These are phyloP conservation scores for Phytophthora constricta DNA, from an alignment of 352 stramenopile genomes.

Conservation along the genomic window DNA sequence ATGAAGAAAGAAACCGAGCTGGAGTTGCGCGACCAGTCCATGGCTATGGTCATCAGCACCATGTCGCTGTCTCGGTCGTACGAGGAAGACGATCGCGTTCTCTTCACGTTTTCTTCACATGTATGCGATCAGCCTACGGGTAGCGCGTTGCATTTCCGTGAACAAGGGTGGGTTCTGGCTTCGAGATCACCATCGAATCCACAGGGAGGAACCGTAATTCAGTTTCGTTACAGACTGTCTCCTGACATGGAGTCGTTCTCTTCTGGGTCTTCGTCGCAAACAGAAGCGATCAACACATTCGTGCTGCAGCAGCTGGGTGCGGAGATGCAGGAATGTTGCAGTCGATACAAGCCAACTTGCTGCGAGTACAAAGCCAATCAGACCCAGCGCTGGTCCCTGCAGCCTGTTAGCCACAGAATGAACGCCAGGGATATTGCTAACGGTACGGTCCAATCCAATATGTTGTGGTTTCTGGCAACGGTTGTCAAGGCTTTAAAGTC, in stretches of 20 bases:
- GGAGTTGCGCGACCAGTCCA: slow-evolving; percentile 22
- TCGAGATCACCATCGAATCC: slow-evolving; percentile 5
- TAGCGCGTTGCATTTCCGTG: slow-evolving; percentile 15
- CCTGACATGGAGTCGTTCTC: slow-evolving; percentile 13
- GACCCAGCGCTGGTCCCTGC: slow-evolving; percentile 5
- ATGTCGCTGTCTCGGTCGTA: slow-evolving; percentile 22
- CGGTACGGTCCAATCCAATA: too few species aligned
- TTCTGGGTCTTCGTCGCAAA: neutral
- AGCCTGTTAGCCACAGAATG: neutral
- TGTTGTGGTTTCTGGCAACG: too few species aligned
- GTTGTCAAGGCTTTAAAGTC: too few species aligned
- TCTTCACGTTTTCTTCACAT: slow-evolving; percentile 19
- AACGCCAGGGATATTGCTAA: neutral
- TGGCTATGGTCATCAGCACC: slow-evolving; percentile 9
- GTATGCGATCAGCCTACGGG: slow-evolving; percentile 19
- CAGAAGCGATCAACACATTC: slow-evolving; percentile 16
- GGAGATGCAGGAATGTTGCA: slow-evolving; percentile 17
- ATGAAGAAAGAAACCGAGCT: slow-evolving; percentile 27
- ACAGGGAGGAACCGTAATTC: slow-evolving; percentile 11
- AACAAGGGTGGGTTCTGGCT: slow-evolving; percentile 23
- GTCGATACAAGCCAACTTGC: slow-evolving; percentile 8
- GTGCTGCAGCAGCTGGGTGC: slow-evolving; percentile 21
- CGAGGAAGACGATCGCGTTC: slow-evolving; percentile 15
- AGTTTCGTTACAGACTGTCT: slow-evolving; percentile 21
- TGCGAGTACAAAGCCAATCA: neutral